Percentiles rank a stretch among this genome's conserved stretches.
Evolutionary conservation across 139 green algal species (phyloP).

Genomic region (Coelastrella sp.): DNA sequence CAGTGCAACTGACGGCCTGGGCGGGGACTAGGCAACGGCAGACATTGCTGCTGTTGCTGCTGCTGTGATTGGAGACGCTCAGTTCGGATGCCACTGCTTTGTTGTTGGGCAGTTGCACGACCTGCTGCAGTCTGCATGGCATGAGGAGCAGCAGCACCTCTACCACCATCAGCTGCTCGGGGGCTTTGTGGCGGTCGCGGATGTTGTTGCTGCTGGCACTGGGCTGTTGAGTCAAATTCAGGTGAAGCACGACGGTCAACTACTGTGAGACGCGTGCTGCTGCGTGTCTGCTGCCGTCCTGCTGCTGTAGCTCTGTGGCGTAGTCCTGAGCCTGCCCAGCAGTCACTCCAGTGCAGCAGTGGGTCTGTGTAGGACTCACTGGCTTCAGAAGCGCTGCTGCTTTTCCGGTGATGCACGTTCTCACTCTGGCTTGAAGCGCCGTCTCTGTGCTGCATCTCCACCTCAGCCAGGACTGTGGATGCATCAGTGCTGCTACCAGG

Average conservation of each 20-base stretch:
- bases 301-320: neutral
- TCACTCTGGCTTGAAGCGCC: too few species aligned
- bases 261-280: neutral
- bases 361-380: neutral
- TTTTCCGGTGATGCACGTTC: neutral
- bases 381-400: neutral
- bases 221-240: neutral
- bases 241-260: neutral
- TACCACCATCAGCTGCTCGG: too few species aligned
- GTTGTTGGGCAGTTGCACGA: neutral
- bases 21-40: neutral
- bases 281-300: neutral
- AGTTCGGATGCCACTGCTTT: conserved; percentile 2
- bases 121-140: too few species aligned
- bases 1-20: too few species aligned
- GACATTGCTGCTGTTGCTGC: neutral
- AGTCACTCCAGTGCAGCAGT: conserved; percentile 14
- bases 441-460: neutral
- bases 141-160: neutral
- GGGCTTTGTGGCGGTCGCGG: too few species aligned
- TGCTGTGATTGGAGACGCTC: neutral
- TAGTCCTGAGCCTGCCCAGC: conserved; percentile 20
- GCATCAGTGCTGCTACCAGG: neutral
- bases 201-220: neutral
- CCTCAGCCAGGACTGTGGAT: neutral